phyloP scores from a whole-genome alignment of 2,329 filamentous ascomycete species.

The Microdochium bolleyi region DNA sequence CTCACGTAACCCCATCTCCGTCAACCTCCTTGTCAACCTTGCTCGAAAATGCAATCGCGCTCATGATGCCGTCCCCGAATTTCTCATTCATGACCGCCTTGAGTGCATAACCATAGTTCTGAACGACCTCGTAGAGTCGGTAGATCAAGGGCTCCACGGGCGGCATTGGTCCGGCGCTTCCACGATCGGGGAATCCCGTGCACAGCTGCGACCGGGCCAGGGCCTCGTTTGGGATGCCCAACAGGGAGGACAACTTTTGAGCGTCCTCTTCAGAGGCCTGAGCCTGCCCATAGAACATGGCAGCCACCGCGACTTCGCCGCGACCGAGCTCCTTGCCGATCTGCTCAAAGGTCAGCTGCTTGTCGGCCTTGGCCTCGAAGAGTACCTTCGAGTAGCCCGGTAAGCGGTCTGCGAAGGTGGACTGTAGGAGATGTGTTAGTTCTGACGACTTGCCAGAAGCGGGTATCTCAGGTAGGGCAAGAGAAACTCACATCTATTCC shows the following conservation, averaged over 20 bases:
- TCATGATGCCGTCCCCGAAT: conserved; percentile 93
- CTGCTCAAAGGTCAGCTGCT: conserved; percentile 69
- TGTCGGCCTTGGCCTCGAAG: conserved; percentile 71
- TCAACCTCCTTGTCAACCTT: conserved; percentile 93
- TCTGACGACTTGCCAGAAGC: not conserved
- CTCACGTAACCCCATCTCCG: conserved; percentile 58
- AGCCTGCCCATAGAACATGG: conserved; percentile 85
- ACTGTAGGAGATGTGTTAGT: conserved; percentile 29
- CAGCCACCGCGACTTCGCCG: conserved; percentile 77
- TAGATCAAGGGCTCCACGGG: conserved; percentile 84
- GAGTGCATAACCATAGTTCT: conserved; percentile 95
- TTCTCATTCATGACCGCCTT: conserved; percentile 96
- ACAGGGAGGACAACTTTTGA: conserved; percentile 55
- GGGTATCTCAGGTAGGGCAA: not conserved
- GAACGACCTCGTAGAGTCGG: conserved; percentile 84
- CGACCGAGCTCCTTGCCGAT: conserved; percentile 69
- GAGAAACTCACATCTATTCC: conserved; percentile 17
- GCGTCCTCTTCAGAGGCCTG: conserved; percentile 63
- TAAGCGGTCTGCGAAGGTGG: conserved; percentile 59
- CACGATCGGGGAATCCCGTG: conserved; percentile 69
- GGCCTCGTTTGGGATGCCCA: conserved; percentile 48
- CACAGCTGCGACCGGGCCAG: conserved; percentile 53
- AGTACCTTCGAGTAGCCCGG: conserved; percentile 65
- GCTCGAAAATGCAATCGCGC: conserved; percentile 83
- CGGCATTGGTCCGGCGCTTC: conserved; percentile 72